These are phyloP conservation scores for Dictyostelium purpureum DNA, from an alignment of 78 protist species.

Conservation along the genomic window DNA sequence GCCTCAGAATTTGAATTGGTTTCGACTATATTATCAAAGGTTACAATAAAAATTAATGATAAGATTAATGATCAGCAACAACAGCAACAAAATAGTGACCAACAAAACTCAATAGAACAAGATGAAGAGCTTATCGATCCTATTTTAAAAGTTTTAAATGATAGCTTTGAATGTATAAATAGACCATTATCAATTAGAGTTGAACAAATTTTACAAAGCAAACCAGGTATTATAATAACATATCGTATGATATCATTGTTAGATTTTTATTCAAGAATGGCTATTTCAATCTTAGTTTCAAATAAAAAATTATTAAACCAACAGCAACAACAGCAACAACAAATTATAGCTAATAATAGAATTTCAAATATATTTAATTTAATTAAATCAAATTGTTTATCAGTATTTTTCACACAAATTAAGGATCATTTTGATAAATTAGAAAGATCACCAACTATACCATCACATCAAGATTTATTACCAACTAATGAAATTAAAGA, in stretches of 20 bases:
- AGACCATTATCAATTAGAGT: slow-evolving; percentile 66
- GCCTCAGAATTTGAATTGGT: slow-evolving; percentile 78
- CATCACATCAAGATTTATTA: neutral
- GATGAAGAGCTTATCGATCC: neutral
- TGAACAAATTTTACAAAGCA: slow-evolving; percentile 60
- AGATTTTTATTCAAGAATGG: slow-evolving; percentile 62
- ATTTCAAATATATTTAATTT: neutral
- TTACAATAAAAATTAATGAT: neutral
- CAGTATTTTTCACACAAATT: slow-evolving; percentile 18
- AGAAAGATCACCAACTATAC: neutral
- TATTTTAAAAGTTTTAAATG: slow-evolving; percentile 49
- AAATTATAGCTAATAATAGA: too few relatives aligned
- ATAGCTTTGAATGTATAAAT: slow-evolving; percentile 43
- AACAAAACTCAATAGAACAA: neutral
- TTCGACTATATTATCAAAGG: slow-evolving; percentile 10
- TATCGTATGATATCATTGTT: slow-evolving; percentile 59
- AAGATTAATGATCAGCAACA: neutral
- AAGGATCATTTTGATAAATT: slow-evolving; percentile 58
- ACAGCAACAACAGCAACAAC: too few relatives aligned
- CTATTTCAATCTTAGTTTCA: neutral
- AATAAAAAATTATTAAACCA: too few relatives aligned
- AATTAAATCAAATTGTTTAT: slow-evolving; percentile 1
- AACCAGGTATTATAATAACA: slow-evolving; percentile 49
- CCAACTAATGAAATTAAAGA: slow-evolving; percentile 64
- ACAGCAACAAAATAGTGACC: too few relatives aligned